These are phyloP conservation scores for Alternaria sp. DNA, from an alignment of 2,329 filamentous ascomycete genomes.

Conservation along the genomic window DNA sequence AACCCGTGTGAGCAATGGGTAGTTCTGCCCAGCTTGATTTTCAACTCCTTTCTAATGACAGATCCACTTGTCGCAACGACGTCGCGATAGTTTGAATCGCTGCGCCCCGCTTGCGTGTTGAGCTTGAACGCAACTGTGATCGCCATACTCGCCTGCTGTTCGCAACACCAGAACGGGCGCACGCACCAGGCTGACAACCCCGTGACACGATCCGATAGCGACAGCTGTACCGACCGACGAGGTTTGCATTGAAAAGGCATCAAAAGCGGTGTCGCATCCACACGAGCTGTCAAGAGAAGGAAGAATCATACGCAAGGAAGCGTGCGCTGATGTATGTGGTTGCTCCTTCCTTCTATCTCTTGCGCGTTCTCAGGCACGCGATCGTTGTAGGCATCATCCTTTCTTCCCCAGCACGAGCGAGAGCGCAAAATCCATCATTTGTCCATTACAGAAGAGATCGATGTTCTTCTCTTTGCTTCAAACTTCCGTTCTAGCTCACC, in stretches of 20 bases:
- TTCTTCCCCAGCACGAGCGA: constrained; percentile 17
- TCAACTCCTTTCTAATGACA: constrained; percentile 28
- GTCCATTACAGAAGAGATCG: background rate
- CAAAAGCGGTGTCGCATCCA: constrained; percentile 33
- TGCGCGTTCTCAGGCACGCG: constrained; percentile 31
- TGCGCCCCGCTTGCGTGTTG: constrained; percentile 34
- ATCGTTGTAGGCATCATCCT: constrained; percentile 18
- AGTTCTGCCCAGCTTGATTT: constrained; percentile 16
- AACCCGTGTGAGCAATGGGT: constrained; percentile 14
- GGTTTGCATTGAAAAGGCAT: constrained; percentile 17
- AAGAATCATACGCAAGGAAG: constrained; percentile 24
- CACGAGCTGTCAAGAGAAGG: constrained; percentile 19
- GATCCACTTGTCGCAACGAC: constrained; percentile 32
- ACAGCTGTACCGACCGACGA: constrained; percentile 18
- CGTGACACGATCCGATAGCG: constrained; percentile 24
- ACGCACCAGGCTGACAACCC: constrained; percentile 36
- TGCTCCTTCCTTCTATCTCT: constrained; percentile 34
- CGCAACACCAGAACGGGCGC: constrained; percentile 26
- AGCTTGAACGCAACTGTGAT: constrained; percentile 27
- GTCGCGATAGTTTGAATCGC: constrained; percentile 22
- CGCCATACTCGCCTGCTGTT: constrained; percentile 24
- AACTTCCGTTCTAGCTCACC: background rate
- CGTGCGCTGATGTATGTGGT: constrained; percentile 47
- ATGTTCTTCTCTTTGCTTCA: background rate
- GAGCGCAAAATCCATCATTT: constrained; percentile 11